A percentile compares a stretch with the other conserved stretches of the same genome.
Conservation (phyloP, 1,139 yeast genomes). For the Geotrichum phurueaensis region DNA sequence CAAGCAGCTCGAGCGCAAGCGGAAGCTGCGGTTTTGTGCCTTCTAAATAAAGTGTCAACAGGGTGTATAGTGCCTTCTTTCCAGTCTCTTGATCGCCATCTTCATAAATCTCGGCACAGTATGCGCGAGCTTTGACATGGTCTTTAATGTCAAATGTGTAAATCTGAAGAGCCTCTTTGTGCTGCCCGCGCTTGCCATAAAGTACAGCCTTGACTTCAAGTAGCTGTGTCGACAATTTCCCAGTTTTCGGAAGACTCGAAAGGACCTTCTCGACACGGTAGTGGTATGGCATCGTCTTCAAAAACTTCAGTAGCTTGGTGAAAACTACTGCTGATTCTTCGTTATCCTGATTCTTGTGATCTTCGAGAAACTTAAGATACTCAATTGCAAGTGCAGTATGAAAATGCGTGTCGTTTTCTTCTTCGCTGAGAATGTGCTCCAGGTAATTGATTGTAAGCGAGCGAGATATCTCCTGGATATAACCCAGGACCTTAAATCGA, state of each 20-base stretch:
- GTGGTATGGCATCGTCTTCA: constrained; percentile 24
- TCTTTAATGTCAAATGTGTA: constrained; percentile 56
- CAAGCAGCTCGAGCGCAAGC: constrained; percentile 43
- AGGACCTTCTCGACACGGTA: constrained; percentile 37
- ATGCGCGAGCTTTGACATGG: constrained; percentile 48
- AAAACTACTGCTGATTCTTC: constrained; percentile 16
- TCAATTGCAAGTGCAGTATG: constrained; percentile 53
- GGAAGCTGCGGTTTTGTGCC: constrained; percentile 33
- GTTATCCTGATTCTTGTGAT: neutral
- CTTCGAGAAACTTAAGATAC: constrained; percentile 43
- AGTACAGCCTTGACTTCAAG: constrained; percentile 51
- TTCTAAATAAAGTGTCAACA: constrained; percentile 35
- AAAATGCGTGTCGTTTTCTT: constrained; percentile 42
- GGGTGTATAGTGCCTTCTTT: constrained; percentile 29
- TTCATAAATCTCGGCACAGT: constrained; percentile 50
- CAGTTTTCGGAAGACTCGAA: constrained; percentile 27
- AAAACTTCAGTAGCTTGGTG: constrained; percentile 28
- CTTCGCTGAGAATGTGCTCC: constrained; percentile 50
- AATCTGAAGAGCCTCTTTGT: constrained; percentile 59
- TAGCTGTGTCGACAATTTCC: constrained; percentile 19
- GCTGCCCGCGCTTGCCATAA: constrained; percentile 54
- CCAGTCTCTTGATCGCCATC: constrained; percentile 41
- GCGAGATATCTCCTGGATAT: constrained; percentile 32
- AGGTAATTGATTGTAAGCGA: constrained; percentile 49
- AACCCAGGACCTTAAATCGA: constrained; percentile 47